Evolutionary conservation across 257 asterid genomes (phyloP).

Genomic region (Primulina eburnea): DNA sequence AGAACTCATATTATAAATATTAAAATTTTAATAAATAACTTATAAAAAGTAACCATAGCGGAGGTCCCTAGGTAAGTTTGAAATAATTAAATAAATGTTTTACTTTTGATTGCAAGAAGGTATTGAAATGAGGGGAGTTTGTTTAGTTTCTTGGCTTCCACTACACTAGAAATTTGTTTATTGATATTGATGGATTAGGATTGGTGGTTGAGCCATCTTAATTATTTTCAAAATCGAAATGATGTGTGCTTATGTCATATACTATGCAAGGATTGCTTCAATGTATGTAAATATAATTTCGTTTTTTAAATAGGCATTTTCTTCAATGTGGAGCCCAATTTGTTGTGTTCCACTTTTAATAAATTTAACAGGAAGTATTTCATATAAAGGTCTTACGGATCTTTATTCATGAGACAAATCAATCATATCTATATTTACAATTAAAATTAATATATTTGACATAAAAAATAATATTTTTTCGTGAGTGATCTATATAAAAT

Average conservation of each 20-base stretch:
- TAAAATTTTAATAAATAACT: slow-evolving; percentile 2
- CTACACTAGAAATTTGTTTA: slow-evolving; percentile 72
- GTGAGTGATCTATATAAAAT: too few species aligned
- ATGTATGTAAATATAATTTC: background rate
- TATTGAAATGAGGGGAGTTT: slow-evolving; percentile 31
- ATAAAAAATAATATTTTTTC: too few species aligned
- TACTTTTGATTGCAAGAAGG: slow-evolving; percentile 25
- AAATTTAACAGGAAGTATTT: too few species aligned
- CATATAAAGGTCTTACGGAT: too few species aligned
- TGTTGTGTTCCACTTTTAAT: too few species aligned
- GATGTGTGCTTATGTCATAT: background rate
- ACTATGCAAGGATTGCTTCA: background rate
- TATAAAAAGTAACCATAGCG: background rate
- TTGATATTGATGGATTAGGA: slow-evolving; percentile 50
- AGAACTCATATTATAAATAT: background rate
- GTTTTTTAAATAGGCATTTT: background rate
- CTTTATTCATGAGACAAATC: too few species aligned
- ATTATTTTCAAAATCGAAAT: slow-evolving; percentile 15
- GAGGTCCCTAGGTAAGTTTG: slow-evolving; percentile 17
- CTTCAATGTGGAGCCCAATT: background rate
- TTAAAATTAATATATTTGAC: too few species aligned
- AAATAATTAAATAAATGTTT: background rate
- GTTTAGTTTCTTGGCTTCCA: slow-evolving; percentile 83
- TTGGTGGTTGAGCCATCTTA: slow-evolving; percentile 58
- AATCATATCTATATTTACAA: too few species aligned